These are phyloP conservation scores for Aspergillus floridensis DNA, from an alignment of 2,329 filamentous ascomycete species.

Conservation along the genomic window DNA sequence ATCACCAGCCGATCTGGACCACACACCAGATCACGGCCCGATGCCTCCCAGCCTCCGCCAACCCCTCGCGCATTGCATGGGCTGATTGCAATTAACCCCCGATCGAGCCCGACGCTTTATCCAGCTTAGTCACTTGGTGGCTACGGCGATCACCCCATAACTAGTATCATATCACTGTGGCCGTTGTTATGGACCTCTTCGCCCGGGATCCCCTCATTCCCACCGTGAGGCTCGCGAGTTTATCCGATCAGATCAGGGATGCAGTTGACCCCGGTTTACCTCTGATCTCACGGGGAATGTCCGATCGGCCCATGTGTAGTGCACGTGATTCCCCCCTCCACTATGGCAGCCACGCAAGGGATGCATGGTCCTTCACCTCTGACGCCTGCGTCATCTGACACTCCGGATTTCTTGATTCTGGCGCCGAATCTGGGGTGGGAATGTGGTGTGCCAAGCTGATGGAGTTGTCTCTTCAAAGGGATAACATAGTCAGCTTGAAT, in stretches of 20 bases:
- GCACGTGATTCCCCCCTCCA: neutral
- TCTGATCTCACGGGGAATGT: neutral
- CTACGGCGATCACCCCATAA: neutral
- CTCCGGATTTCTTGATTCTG: neutral
- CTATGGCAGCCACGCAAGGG: neutral
- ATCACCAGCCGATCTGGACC: neutral
- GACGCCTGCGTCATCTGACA: neutral
- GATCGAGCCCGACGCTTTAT: neutral
- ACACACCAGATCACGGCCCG: neutral
- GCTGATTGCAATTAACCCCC: neutral
- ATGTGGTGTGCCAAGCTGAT: neutral
- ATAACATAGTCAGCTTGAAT: neutral
- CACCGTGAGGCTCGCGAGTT: neutral
- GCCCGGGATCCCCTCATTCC: neutral
- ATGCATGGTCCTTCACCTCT: neutral
- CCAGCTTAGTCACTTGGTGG: neutral
- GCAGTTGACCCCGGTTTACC: neutral
- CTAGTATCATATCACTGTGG: neutral
- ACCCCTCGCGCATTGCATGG: neutral
- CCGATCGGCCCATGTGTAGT: neutral
- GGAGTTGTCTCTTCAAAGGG: neutral
- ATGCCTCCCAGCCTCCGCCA: neutral
- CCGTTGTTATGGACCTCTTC: neutral
- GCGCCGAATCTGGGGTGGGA: neutral
- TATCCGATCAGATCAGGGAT: neutral